Conservation (phyloP, 345 rosid genomes). For the Passiflora organensis region DNA sequence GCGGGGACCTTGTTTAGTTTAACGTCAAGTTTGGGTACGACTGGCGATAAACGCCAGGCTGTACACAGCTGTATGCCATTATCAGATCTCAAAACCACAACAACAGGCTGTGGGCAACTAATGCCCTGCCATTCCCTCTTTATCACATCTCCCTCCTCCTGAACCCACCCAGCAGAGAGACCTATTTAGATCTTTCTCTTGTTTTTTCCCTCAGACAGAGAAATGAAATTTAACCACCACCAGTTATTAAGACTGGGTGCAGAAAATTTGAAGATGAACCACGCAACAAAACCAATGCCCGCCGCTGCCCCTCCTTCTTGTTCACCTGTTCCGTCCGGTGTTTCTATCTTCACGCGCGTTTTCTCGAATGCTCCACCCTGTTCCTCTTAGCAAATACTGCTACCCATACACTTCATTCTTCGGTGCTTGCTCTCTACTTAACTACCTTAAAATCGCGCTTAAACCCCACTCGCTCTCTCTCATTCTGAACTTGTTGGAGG, state of each 20-base stretch:
- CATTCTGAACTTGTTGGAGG: background rate
- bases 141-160: background rate
- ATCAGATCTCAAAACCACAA: background rate
- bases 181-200: background rate
- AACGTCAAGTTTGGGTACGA: conserved; percentile 28
- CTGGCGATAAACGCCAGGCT: conserved; percentile 47
- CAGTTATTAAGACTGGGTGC: background rate
- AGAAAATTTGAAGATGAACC: no score
- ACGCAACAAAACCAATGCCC: conserved; percentile 5
- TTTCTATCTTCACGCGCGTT: background rate
- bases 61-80: conserved; percentile 49
- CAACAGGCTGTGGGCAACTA: background rate
- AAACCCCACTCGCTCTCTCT: background rate
- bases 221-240: background rate
- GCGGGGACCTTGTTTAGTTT: conserved; percentile 18
- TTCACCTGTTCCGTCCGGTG: background rate
- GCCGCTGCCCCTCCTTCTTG: background rate
- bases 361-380: background rate
- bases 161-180: background rate
- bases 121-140: background rate
- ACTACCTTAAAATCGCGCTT: background rate
- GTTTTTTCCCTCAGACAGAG: background rate
- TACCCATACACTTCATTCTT: background rate
- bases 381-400: background rate
- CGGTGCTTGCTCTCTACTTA: background rate